These are phyloP conservation scores for Bipolaris sorokiniana DNA, from an alignment of 2,329 filamentous ascomycete genomes.

Conservation along the genomic window DNA sequence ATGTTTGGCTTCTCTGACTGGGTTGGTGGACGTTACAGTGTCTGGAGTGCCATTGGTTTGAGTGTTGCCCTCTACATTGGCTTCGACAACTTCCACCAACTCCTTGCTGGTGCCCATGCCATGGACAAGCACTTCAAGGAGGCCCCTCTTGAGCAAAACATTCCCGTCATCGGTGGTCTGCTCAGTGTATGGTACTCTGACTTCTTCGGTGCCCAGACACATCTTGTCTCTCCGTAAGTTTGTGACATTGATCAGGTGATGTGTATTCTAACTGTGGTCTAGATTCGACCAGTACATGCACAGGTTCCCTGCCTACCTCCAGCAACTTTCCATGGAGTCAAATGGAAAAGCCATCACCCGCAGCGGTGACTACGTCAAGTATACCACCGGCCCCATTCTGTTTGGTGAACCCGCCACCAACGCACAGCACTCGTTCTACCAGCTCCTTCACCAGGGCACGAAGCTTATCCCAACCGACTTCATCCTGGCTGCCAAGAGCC, in stretches of 20 bases:
- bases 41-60: slow-evolving; percentile 97
- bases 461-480: slow-evolving; percentile 99
- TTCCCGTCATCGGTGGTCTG: slow-evolving; percentile 88
- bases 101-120: slow-evolving; percentile 90
- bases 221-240: slow-evolving; percentile 92
- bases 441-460: slow-evolving; percentile 97
- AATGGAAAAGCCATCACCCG: slow-evolving; percentile 98
- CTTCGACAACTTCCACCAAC: slow-evolving; percentile 96
- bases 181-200: slow-evolving; percentile 98
- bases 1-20: slow-evolving; percentile 99
- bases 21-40: slow-evolving; percentile 97
- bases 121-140: slow-evolving; percentile 99
- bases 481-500: slow-evolving; percentile 92
- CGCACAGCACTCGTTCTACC: slow-evolving; percentile 99
- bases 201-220: slow-evolving; percentile 98
- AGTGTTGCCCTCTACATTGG: slow-evolving; percentile 95
- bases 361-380: slow-evolving; percentile 86
- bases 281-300: slow-evolving; percentile 99
- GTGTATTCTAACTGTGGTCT: slow-evolving; percentile 15
- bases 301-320: slow-evolving; percentile 97
- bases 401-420: slow-evolving; percentile 99
- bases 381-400: slow-evolving; percentile 93
- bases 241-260: neutral
- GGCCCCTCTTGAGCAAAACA: slow-evolving; percentile 91
- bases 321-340: slow-evolving; percentile 99